A percentile compares a stretch with the other conserved stretches of the same genome.
Evolutionary conservation across 1,139 yeast species (phyloP).

Genomic region (Lodderomyces parapsilosis): DNA sequence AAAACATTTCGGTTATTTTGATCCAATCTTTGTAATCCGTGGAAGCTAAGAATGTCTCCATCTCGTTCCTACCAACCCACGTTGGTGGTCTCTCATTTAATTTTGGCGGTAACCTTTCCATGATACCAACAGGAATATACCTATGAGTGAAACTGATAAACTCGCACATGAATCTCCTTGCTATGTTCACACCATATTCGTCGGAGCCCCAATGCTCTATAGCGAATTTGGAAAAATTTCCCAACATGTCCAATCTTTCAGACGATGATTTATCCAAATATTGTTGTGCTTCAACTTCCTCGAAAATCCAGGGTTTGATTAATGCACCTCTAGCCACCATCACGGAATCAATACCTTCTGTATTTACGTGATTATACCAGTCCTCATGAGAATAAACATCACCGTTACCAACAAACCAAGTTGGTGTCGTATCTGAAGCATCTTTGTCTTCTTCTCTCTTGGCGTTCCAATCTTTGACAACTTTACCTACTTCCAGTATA

Average conservation of each 20-base stretch:
- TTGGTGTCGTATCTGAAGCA: conserved; percentile 45
- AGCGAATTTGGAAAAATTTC: conserved; percentile 72
- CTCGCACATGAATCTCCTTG: conserved; percentile 92
- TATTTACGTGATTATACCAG: conserved; percentile 75
- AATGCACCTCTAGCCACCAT: conserved; percentile 99
- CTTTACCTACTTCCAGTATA: conserved; percentile 68
- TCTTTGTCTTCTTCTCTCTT: conserved; percentile 55
- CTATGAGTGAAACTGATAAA: conserved; percentile 92
- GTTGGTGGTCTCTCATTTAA: conserved; percentile 91
- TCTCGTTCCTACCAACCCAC: conserved; percentile 92
- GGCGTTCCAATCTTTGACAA: conserved; percentile 61
- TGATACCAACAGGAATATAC: conserved; percentile 89
- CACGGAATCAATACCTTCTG: conserved; percentile 80
- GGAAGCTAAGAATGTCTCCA: conserved; percentile 87
- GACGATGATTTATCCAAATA: conserved; percentile 86
- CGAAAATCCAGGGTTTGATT: conserved; percentile 98
- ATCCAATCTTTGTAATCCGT: conserved; percentile 92
- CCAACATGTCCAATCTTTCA: conserved; percentile 78
- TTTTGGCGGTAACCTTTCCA: conserved; percentile 85
- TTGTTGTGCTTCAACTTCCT: conserved; percentile 87
- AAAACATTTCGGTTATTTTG: conserved; percentile 91
- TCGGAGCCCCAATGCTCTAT: conserved; percentile 98
- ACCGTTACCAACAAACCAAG: conserved; percentile 84
- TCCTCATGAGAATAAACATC: conserved; percentile 86
- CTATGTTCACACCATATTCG: conserved; percentile 84